Conservation (phyloP, 208 protist genomes). For the Wallacemonas sp. region DNA sequence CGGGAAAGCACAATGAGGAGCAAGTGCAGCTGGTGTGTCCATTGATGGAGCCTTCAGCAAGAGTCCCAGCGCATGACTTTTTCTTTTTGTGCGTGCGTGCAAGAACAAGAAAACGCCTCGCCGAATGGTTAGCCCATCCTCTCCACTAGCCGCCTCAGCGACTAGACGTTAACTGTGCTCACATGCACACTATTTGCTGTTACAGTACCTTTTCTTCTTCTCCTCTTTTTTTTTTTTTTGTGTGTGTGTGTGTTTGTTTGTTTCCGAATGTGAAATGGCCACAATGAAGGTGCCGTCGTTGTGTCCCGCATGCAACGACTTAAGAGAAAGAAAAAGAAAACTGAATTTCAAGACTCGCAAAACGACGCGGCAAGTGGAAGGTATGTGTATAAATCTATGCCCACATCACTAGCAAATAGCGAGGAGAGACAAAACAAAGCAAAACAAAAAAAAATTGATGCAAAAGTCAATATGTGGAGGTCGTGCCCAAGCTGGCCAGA, state of each 20-base stretch:
- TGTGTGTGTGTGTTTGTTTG: not conserved
- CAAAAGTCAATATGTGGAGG: not conserved
- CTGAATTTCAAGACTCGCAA: too few species aligned
- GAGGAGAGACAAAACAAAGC: not conserved
- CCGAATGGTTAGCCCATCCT: too few species aligned
- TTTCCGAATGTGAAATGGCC: not conserved
- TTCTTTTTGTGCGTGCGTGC: too few species aligned
- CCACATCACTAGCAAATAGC: not conserved
- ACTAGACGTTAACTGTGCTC: too few species aligned
- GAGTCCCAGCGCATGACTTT: too few species aligned
- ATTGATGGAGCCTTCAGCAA: too few species aligned
- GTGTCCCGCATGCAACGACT: too few species aligned
- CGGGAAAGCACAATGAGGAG: too few species aligned
- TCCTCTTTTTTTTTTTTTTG: not conserved
- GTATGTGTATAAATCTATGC: constrained; percentile 3
- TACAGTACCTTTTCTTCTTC: not conserved
- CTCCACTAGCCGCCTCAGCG: too few species aligned
- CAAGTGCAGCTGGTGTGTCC: too few species aligned
- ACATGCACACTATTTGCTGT: too few species aligned
- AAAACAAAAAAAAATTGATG: constrained; percentile 11
- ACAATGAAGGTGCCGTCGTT: not conserved
- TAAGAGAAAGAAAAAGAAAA: constrained; percentile 10
- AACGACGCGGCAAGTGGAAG: not conserved
- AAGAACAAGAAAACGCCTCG: too few species aligned
- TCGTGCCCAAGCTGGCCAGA: not conserved